Evolutionary conservation across 1,284 basidiomycete genomes (phyloP).

Genomic region (Marasmius fiardii): DNA sequence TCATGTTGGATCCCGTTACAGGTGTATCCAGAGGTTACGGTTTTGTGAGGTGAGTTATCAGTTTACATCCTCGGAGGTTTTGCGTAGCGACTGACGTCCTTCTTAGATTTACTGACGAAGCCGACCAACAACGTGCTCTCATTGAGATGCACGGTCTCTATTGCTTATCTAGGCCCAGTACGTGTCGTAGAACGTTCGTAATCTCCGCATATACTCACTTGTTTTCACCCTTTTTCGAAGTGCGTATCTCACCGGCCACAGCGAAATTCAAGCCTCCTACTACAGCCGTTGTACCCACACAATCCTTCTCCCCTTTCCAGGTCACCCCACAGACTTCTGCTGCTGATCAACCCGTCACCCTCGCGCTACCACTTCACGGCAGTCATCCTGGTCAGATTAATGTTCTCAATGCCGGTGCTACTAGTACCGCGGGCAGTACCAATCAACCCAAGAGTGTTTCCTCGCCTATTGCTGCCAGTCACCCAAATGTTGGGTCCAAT

Average conservation of each 20-base stretch:
- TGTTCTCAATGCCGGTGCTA: no score
- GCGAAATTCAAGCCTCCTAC: conserved; percentile 75
- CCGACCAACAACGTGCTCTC: conserved; percentile 83
- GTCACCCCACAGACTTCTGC: neutral
- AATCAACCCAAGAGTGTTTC: conserved; percentile 57
- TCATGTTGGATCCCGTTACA: conserved; percentile 87
- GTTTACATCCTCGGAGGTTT: conserved; percentile 2
- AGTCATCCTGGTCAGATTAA: neutral
- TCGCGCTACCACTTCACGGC: conserved; percentile 30
- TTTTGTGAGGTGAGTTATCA: conserved; percentile 67
- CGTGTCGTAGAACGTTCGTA: conserved; percentile 27
- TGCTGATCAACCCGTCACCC: conserved; percentile 33
- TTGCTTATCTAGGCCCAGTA: conserved; percentile 82
- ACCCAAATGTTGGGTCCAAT: neutral
- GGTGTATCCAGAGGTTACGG: conserved; percentile 89
- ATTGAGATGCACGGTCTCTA: conserved; percentile 89
- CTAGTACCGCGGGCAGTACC: conserved; percentile 16
- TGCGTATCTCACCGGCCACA: conserved; percentile 88
- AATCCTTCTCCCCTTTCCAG: conserved; percentile 33
- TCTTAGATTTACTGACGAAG: conserved; percentile 77
- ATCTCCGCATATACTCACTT: conserved; percentile 25
- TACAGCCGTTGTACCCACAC: conserved; percentile 26
- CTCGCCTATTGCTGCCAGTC: conserved; percentile 4
- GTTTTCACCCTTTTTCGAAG: conserved; percentile 38
- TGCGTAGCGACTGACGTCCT: conserved; percentile 12